Evolutionary conservation across 148 eudicot genomes (phyloP).

Genomic region (Silene conica): DNA sequence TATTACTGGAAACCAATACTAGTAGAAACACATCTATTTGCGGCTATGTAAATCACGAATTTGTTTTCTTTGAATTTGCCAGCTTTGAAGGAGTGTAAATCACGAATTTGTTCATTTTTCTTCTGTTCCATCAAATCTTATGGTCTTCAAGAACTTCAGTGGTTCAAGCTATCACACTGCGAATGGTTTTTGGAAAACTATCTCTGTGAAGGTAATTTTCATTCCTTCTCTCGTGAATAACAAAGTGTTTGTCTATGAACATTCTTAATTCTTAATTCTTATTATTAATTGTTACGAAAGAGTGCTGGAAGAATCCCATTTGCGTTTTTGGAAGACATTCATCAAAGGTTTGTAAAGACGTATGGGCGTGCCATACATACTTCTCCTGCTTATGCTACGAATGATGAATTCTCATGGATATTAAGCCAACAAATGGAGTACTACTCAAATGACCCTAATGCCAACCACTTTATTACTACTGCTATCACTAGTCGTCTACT

Average conservation of each 20-base stretch:
- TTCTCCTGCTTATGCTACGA: constrained; percentile 91
- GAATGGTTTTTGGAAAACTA: constrained; percentile 95
- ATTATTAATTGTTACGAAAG: too few species aligned
- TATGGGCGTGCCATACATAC: constrained; percentile 76
- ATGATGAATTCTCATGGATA: constrained; percentile 95
- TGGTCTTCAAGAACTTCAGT: constrained; percentile 78
- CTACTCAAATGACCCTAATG: constrained; percentile 84
- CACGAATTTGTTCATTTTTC: too few species aligned
- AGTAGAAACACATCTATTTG: too few species aligned
- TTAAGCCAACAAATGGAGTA: constrained; percentile 90
- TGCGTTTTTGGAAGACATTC: constrained; percentile 93
- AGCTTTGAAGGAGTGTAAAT: too few species aligned
- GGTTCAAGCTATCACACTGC: constrained; percentile 79
- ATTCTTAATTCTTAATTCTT: too few species aligned
- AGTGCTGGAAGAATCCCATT: constrained; percentile 85
- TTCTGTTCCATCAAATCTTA: too few species aligned
- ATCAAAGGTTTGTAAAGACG: constrained; percentile 86
- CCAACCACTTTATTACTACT: too few species aligned
- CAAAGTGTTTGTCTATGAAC: neutral
- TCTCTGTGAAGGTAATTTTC: constrained; percentile 70
- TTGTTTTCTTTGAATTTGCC: too few species aligned
- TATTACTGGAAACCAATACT: too few species aligned
- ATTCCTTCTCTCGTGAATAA: too few species aligned
- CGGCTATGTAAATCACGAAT: too few species aligned
- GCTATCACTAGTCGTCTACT: neutral